A percentile compares a stretch with the other conserved stretches of the same genome.
These are phyloP conservation scores for Argentina anserina DNA, from an alignment of 306 rosid genomes.

Conservation along the genomic window DNA sequence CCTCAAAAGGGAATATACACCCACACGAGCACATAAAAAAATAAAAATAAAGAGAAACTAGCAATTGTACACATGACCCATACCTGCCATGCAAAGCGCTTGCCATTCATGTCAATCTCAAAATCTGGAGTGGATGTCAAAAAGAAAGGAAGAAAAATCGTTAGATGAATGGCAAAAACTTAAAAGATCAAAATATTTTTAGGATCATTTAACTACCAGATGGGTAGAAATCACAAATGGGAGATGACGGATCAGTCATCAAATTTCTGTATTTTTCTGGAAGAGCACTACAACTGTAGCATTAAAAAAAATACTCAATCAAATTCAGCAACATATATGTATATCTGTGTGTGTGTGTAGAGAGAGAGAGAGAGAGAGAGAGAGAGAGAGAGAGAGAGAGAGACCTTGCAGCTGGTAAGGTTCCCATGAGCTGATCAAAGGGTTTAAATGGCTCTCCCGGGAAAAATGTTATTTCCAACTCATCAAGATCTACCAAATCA, in stretches of 20 bases:
- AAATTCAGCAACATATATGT: no score
- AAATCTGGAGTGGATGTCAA: constrained; percentile 46
- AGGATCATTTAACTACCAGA: no score
- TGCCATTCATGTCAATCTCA: constrained; percentile 98
- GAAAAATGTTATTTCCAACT: constrained; percentile 88
- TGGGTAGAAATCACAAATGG: constrained; percentile 74
- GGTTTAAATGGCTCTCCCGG: constrained; percentile 87
- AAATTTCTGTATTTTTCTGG: constrained; percentile 77
- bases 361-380: constrained; percentile 23
- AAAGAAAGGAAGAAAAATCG: constrained; percentile 10
- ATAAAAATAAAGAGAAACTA: not conserved
- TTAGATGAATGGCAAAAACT: constrained; percentile 13
- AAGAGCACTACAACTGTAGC: constrained; percentile 79
- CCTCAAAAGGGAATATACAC: constrained; percentile 17
- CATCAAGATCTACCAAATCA: constrained; percentile 73
- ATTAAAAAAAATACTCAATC: constrained; percentile 33
- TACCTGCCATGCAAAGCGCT: constrained; percentile 98
- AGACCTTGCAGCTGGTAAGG: constrained; percentile 92
- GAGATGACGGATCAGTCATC: constrained; percentile 81
- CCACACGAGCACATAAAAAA: constrained; percentile 1
- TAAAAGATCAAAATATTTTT: constrained; percentile 19
- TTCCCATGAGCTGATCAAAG: constrained; percentile 98
- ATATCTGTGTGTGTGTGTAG: no score
- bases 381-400: constrained; percentile 12
- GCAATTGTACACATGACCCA: not conserved